Percentiles rank a stretch among this genome's conserved stretches.
These are phyloP conservation scores for Jatropha podagrica DNA, from an alignment of 441 rosid species.

Conservation along the genomic window DNA sequence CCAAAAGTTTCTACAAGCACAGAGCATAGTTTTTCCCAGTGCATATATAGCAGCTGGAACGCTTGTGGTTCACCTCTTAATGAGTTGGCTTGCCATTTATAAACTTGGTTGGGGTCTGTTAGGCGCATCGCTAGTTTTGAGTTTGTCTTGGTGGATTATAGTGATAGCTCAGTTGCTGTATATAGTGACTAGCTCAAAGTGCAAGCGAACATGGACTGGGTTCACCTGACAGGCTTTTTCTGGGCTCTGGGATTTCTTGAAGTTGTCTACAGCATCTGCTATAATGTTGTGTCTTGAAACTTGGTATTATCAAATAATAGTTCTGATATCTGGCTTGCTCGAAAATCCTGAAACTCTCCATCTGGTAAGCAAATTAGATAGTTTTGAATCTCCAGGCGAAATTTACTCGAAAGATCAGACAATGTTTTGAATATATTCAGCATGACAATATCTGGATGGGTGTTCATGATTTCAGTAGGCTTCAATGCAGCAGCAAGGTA, in stretches of 20 bases:
- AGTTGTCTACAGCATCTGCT: constrained; percentile 41
- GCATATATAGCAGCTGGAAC: constrained; percentile 44
- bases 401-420: too few relatives aligned
- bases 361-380: constrained; percentile 30
- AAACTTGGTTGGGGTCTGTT: constrained; percentile 36
- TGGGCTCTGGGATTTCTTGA: constrained; percentile 39
- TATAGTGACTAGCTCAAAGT: constrained; percentile 30
- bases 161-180: constrained; percentile 44
- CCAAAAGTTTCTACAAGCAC: constrained; percentile 86
- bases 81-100: constrained; percentile 42
- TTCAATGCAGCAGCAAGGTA: constrained; percentile 53
- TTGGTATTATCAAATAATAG: constrained; percentile 43
- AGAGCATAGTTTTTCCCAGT: constrained; percentile 61
- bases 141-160: constrained; percentile 50
- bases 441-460: constrained; percentile 37
- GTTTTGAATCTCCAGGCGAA: too few relatives aligned
- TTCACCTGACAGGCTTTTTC: constrained; percentile 39
- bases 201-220: constrained; percentile 46
- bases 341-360: constrained; percentile 40
- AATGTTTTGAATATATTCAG: constrained; percentile 17
- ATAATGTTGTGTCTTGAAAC: constrained; percentile 47
- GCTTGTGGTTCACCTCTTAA: constrained; percentile 29
- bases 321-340: constrained; percentile 46
- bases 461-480: constrained; percentile 44
- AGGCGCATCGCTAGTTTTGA: constrained; percentile 42